Evolutionary conservation across 2,329 filamentous ascomycete genomes (phyloP).

Genomic region (Nigrospora oryzae): DNA sequence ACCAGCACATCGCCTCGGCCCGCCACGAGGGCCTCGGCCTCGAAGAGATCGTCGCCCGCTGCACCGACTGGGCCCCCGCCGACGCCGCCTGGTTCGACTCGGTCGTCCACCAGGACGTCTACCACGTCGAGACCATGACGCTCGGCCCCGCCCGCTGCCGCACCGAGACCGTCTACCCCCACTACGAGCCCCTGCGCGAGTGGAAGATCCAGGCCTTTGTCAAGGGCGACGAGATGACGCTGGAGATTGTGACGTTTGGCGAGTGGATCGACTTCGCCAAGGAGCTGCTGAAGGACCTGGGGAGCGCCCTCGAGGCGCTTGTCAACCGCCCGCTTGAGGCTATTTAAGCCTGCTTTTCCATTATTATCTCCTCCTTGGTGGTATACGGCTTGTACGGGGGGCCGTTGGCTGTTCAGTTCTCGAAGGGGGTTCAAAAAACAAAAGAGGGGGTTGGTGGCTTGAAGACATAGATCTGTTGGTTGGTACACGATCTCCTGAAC

Average conservation of each 20-base stretch:
- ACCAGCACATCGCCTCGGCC: constrained; percentile 48
- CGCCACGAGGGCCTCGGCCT: constrained; percentile 47
- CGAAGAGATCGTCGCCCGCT: constrained; percentile 39
- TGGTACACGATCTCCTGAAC: too few species aligned
- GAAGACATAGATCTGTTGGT: too few species aligned
- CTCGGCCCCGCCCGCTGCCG: constrained; percentile 27
- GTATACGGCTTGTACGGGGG: too few species aligned
- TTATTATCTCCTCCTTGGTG: too few species aligned
- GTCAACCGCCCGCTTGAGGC: constrained; percentile 19
- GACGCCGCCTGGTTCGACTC: constrained; percentile 38
- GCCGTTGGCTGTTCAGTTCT: too few species aligned
- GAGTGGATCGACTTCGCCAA: constrained; percentile 44
- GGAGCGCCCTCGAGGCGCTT: constrained; percentile 28
- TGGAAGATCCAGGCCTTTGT: constrained; percentile 57
- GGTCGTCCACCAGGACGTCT: constrained; percentile 51
- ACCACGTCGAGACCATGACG: constrained; percentile 48
- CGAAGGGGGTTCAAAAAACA: too few species aligned
- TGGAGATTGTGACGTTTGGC: constrained; percentile 53
- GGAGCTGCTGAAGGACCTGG: constrained; percentile 41
- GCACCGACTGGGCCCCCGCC: constrained; percentile 32
- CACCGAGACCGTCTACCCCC: constrained; percentile 52
- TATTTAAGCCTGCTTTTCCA: too few species aligned
- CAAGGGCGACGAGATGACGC: constrained; percentile 37
- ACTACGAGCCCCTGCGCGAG: constrained; percentile 44
- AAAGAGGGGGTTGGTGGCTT: too few species aligned